Conservation (phyloP, 805 yeast species). For the Zygotorulaspora danielsina region DNA sequence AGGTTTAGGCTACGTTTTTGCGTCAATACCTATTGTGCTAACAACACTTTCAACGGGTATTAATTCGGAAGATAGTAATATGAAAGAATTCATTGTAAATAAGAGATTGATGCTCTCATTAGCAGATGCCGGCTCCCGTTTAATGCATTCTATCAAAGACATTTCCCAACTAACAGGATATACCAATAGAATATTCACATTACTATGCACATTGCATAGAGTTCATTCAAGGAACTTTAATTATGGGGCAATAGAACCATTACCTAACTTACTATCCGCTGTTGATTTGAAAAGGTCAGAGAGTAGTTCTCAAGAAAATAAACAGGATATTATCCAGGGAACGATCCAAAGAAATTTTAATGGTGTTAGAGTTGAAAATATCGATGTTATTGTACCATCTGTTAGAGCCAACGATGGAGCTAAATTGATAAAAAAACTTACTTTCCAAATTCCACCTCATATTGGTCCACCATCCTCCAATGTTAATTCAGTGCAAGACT, state of each 20-base stretch:
- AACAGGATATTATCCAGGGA: constrained; percentile 59
- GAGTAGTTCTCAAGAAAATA: constrained; percentile 5
- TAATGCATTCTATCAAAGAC: constrained; percentile 93
- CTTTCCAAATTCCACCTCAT: constrained; percentile 47
- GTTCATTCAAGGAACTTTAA: constrained; percentile 58
- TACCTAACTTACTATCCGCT: constrained; percentile 3
- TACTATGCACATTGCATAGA: constrained; percentile 73
- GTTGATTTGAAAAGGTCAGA: constrained; percentile 1
- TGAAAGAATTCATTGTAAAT: constrained; percentile 86
- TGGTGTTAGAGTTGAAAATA: constrained; percentile 78
- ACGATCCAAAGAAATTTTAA: constrained; percentile 71
- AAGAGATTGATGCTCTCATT: constrained; percentile 84
- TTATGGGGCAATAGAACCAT: constrained; percentile 36
- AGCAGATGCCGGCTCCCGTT: constrained; percentile 92
- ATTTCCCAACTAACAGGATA: constrained; percentile 87
- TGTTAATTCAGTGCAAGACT: constrained; percentile 38
- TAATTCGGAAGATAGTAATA: constrained; percentile 49
- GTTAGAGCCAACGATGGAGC: constrained; percentile 54
- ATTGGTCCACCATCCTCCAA: constrained; percentile 26
- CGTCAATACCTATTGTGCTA: constrained; percentile 81
- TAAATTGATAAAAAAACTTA: constrained; percentile 57
- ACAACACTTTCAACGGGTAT: constrained; percentile 40
- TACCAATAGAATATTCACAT: constrained; percentile 76
- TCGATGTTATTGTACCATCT: constrained; percentile 78
- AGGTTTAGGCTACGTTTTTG: constrained; percentile 87